Conservation (phyloP, 257 asterid genomes). For the Solanum chmielewskii region DNA sequence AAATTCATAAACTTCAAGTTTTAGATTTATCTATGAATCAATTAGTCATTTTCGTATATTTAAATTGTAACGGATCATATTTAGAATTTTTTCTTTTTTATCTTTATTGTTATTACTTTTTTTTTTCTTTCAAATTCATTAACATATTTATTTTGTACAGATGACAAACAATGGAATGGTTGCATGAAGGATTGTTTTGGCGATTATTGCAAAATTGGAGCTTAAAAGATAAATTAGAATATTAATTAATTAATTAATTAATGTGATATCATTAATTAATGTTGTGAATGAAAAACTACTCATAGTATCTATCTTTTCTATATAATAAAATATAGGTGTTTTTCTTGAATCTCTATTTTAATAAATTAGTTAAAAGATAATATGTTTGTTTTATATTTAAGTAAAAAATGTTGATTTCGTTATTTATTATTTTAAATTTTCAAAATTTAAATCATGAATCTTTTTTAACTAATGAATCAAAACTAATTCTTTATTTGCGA, state of each 20-base stretch:
- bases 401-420: neutral
- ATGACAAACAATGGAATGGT: neutral
- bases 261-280: neutral
- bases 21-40: neutral
- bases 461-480: neutral
- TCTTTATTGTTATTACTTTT: neutral
- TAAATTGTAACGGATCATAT: neutral
- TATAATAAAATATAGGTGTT: neutral
- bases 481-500: neutral
- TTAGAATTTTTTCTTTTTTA: neutral
- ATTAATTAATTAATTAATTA: neutral
- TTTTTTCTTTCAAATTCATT: neutral
- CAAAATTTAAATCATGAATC: neutral
- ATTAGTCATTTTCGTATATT: neutral
- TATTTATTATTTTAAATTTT: neutral
- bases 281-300: neutral
- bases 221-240: neutral
- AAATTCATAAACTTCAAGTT: neutral
- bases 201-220: neutral
- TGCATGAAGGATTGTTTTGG: neutral
- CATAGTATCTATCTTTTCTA: neutral
- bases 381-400: neutral
- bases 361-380: neutral
- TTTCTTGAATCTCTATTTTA: neutral
- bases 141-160: neutral